Percentiles rank a stretch among this genome's conserved stretches.
These are phyloP conservation scores for Lactifluus hygrophoroides DNA, from an alignment of 768 basidiomycete genomes.

Conservation along the genomic window DNA sequence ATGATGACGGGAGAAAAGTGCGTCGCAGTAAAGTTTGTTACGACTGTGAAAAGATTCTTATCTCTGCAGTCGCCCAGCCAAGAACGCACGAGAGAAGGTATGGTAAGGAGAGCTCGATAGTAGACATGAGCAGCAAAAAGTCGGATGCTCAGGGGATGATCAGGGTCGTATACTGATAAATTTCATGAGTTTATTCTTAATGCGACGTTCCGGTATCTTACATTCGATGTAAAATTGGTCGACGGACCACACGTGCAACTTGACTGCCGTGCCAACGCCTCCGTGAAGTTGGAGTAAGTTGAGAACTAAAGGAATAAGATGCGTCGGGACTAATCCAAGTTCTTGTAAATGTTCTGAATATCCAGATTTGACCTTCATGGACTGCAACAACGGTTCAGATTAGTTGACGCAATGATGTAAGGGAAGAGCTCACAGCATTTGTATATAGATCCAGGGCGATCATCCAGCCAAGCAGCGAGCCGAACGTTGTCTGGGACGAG, in stretches of 20 bases:
- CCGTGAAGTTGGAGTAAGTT: constrained; percentile 57
- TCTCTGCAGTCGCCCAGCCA: constrained; percentile 89
- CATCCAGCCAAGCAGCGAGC: constrained; percentile 83
- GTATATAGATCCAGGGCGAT: constrained; percentile 76
- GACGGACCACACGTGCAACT: constrained; percentile 77
- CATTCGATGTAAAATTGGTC: constrained; percentile 75
- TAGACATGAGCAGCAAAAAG: constrained; percentile 82
- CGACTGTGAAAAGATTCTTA: constrained; percentile 68
- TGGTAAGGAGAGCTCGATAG: constrained; percentile 73
- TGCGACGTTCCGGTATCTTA: constrained; percentile 29
- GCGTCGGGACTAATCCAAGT: constrained; percentile 48
- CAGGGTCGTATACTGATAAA: constrained; percentile 50
- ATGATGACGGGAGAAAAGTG: constrained; percentile 90
- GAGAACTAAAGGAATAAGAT: constrained; percentile 69
- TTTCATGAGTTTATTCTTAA: neutral
- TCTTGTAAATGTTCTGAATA: constrained; percentile 84
- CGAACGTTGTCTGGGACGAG: constrained; percentile 40
- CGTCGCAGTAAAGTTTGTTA: constrained; percentile 70
- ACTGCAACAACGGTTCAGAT: constrained; percentile 38
- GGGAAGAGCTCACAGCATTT: constrained; percentile 55
- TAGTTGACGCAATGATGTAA: neutral
- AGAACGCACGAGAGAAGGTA: constrained; percentile 76
- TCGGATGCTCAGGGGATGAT: constrained; percentile 41
- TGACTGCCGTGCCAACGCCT: constrained; percentile 58
- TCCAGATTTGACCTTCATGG: constrained; percentile 72